A percentile compares a stretch with the other conserved stretches of the same genome.
Evolutionary conservation across 2,329 filamentous ascomycete species (phyloP).

Genomic region (Sarocladium brachiariae): DNA sequence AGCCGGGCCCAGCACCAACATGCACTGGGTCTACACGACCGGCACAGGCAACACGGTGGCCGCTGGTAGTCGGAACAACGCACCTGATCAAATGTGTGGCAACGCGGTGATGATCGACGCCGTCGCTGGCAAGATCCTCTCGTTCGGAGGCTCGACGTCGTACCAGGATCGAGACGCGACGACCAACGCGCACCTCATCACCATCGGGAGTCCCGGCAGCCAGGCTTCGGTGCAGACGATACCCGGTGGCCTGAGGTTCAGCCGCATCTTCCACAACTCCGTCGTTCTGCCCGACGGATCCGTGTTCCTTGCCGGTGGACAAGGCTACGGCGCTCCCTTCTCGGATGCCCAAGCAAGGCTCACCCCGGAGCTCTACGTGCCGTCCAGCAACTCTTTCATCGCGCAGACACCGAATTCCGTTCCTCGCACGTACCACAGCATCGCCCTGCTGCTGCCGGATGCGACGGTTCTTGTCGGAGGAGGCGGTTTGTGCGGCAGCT

Average conservation of each 20-base stretch:
- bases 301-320: slow-evolving; percentile 41
- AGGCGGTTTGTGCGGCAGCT: slow-evolving; percentile 35
- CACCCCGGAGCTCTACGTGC: slow-evolving; percentile 40
- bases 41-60: slow-evolving; percentile 31
- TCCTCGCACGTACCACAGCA: slow-evolving; percentile 42
- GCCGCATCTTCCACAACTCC: slow-evolving; percentile 37
- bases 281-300: slow-evolving; percentile 42
- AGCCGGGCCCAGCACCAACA: slow-evolving; percentile 44
- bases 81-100: slow-evolving; percentile 46
- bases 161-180: slow-evolving; percentile 38
- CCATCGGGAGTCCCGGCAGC: slow-evolving; percentile 27
- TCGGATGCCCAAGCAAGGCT: slow-evolving; percentile 34
- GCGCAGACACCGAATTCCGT: slow-evolving; percentile 30
- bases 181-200: slow-evolving; percentile 41
- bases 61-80: slow-evolving; percentile 35
- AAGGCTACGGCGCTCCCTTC: slow-evolving; percentile 34
- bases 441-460: slow-evolving; percentile 42
- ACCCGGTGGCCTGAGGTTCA: slow-evolving; percentile 24
- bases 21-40: slow-evolving; percentile 49
- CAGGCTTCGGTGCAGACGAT: neutral
- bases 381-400: slow-evolving; percentile 24
- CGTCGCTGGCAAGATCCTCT: slow-evolving; percentile 48
- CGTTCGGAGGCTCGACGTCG: slow-evolving; percentile 39
- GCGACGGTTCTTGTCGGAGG: slow-evolving; percentile 43
- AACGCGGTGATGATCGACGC: slow-evolving; percentile 53